These are phyloP conservation scores for Rugonectria rugulosa DNA, from an alignment of 2,329 filamentous ascomycete species.

Conservation along the genomic window DNA sequence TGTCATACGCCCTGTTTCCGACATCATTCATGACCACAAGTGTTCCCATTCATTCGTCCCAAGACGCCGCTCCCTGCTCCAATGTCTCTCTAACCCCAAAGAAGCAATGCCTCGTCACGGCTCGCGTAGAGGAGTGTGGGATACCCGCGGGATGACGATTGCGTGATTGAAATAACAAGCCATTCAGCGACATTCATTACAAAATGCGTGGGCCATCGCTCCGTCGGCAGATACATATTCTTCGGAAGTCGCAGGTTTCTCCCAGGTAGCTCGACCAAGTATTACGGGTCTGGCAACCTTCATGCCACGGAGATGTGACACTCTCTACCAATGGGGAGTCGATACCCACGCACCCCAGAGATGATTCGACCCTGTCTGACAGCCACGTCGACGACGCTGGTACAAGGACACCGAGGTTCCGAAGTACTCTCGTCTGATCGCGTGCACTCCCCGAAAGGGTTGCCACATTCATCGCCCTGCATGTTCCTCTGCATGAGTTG, in stretches of 20 bases:
- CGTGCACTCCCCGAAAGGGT: constrained; percentile 12
- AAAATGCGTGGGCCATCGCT: not conserved
- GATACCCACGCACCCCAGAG: not conserved
- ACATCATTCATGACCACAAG: constrained; percentile 2
- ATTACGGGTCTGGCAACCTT: not conserved
- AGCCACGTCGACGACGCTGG: not conserved
- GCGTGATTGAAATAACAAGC: constrained; percentile 31
- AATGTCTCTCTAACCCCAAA: not conserved
- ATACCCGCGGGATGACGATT: constrained; percentile 21
- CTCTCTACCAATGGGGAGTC: not conserved
- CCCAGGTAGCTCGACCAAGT: not conserved
- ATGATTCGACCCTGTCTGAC: not conserved
- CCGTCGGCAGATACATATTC: constrained; percentile 8
- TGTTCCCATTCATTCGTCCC: not conserved
- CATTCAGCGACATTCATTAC: constrained; percentile 17
- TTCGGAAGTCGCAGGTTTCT: constrained; percentile 31
- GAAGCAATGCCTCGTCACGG: constrained; percentile 13
- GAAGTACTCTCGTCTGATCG: constrained; percentile 11
- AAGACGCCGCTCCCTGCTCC: not conserved
- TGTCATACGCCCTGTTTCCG: not conserved
- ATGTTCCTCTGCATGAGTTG: constrained; percentile 26
- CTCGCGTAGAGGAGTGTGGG: not conserved
- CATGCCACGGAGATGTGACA: not conserved
- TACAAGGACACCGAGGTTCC: constrained; percentile 13
- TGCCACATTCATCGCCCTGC: constrained; percentile 30